phyloP scores from a whole-genome alignment of 2,329 filamentous ascomycete genomes.

The Biscogniauxia marginata region DNA sequence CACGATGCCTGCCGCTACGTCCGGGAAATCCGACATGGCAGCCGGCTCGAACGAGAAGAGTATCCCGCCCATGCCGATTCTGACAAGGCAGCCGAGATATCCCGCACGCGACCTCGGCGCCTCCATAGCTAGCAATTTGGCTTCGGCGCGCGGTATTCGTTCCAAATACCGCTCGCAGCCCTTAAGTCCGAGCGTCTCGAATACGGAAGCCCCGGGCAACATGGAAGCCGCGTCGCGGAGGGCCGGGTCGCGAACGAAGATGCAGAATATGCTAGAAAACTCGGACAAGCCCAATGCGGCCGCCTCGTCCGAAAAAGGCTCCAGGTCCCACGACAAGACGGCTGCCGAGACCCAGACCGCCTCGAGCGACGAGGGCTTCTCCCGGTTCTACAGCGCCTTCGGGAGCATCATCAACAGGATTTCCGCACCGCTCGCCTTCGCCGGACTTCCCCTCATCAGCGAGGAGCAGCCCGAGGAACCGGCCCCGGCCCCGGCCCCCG shows the following conservation, averaged over 20 bases:
- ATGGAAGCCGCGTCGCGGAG: conserved; percentile 57
- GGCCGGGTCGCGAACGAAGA: conserved; percentile 50
- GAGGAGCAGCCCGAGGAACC: conserved; percentile 48
- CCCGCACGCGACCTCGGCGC: conserved; percentile 69
- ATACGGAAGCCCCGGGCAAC: conserved; percentile 70
- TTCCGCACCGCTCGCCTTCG: conserved; percentile 88
- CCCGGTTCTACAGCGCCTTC: conserved; percentile 89
- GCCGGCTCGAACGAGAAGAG: conserved; percentile 23
- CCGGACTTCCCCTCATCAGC: conserved; percentile 74
- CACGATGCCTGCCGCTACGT: conserved; percentile 23
- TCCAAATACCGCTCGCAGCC: conserved; percentile 64
- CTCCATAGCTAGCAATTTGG: conserved; percentile 85
- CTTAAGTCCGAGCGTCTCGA: conserved; percentile 69
- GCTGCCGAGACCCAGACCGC: conserved; percentile 24
- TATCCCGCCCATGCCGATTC: conserved; percentile 32
- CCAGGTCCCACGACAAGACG: conserved; percentile 24
- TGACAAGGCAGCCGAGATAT: conserved; percentile 48
- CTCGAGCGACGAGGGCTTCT: conserved; percentile 72
- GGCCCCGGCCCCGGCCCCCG: conserved; percentile 33
- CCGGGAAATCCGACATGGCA: conserved; percentile 22
- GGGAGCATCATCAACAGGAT: conserved; percentile 84
- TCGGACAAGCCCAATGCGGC: conserved; percentile 54
- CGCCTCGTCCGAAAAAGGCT: conserved; percentile 39
- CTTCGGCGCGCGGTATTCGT: conserved; percentile 78
- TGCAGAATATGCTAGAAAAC: conserved; percentile 56